Evolutionary conservation across 106 monocot species (phyloP), one percentile per base, ranked within the genome.

Genomic region (Acorus gramineus): DNA sequence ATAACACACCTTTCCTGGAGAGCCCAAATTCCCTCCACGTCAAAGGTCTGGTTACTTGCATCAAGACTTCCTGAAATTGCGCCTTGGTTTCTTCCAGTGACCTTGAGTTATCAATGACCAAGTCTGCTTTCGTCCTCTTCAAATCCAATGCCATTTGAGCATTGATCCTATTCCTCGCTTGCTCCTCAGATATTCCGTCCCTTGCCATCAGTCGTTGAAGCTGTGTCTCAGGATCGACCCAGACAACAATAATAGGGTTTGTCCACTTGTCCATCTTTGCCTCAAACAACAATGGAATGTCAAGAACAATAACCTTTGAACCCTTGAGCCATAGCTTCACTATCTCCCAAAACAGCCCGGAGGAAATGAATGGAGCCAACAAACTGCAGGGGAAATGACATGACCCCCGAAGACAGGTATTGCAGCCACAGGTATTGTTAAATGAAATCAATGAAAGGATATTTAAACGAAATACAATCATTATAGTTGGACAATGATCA

Each of bases 281-380:
- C 74, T 96, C 96, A 49, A 96, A 96, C 42, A 96, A 61, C 46
- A 96, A 62, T 47, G 96, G 96, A 48, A 91, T 87, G 72, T 96
- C 96, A 42, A 96, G 85, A 57, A 96, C 67, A 48, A 96, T 81
- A 49, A 87, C 83, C 57, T 80, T 75, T 43, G 42, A 73, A 2
- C 96, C 96, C 57, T 85, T 96, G 5, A 85, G 44, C 96, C 96
- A 96, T 12, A 91, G 75, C 68, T 85, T 96, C 11, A 75, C n/a
- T 60, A 91, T 62, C 73, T 79, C 83, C 90, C 87, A 85, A 2
- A 87, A 72, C 47, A 96, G 85, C 47, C 91, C 83, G 10, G 52
- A 81, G 47, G 87, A 91, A 50, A 96, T 91, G 64, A 87, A 66
- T 47, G 96, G 96, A 53, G 96, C 96, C 63, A 96, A 66, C 54